A percentile compares a stretch with the other conserved stretches of the same genome.
Conservation (phyloP, 1,284 basidiomycete genomes). For the Cystobasidium slooffiae region DNA sequence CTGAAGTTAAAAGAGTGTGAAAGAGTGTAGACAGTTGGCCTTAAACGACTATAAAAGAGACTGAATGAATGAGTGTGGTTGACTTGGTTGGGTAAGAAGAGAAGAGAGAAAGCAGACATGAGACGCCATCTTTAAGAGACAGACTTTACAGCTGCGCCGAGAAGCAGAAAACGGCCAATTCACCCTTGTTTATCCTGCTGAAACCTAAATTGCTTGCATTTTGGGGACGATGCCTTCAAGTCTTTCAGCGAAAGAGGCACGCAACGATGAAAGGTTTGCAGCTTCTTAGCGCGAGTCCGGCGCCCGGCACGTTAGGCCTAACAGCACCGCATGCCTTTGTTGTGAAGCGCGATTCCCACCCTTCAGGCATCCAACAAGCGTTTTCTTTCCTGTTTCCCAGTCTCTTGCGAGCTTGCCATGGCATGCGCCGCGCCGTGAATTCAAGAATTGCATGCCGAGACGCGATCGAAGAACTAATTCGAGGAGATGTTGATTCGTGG, state of each 20-base stretch:
- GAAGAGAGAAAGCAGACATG: conserved; percentile 22
- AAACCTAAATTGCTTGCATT: neutral
- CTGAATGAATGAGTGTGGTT: conserved; percentile 15
- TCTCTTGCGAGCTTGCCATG: neutral
- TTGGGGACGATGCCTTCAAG: conserved; percentile 21
- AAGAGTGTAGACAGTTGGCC: conserved; percentile 27
- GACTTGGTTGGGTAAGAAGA: conserved; percentile 5
- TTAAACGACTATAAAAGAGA: conserved; percentile 1
- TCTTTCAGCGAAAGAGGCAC: conserved; percentile 1
- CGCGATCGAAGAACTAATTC: conserved; percentile 2
- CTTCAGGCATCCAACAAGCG: too few species aligned
- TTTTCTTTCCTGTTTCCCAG: neutral
- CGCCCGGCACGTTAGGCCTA: neutral
- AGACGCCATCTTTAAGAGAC: too few species aligned
- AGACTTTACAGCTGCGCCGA: too few species aligned
- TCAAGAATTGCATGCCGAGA: neutral
- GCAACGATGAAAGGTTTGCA: neutral
- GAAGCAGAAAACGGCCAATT: neutral
- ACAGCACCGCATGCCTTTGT: too few species aligned
- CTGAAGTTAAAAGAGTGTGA: conserved; percentile 2
- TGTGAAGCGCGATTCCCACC: too few species aligned
- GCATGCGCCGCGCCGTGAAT: neutral
- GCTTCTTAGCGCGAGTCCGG: neutral
- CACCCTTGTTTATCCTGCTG: conserved; percentile 23
- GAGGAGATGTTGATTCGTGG: neutral